Base-by-base conservation (phyloP, 2,329 filamentous ascomycete genomes). In the Chalara sp. region DNA sequence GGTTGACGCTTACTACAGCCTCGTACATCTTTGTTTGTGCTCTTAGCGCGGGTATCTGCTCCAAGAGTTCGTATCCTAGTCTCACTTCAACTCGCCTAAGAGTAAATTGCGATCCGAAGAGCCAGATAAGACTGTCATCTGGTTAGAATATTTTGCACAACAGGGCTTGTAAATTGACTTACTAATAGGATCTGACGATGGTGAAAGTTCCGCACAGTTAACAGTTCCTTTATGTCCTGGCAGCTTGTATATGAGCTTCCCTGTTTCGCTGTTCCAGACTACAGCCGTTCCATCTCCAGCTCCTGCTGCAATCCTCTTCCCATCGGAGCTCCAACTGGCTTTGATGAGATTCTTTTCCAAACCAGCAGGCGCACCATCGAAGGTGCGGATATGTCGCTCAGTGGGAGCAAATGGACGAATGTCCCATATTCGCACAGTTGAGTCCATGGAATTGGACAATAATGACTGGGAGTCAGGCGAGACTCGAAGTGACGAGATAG, bases 141-240 rank as follows among this genome's bases (percentile, higher is more conserved):
- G 53, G 55, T 63, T 57, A 64, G 59, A 32, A 37, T 41, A 10
- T 28, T 21, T 43, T 32, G 28, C 5, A 37, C 50, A 13, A 43
- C 46, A 43, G 10, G 32, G 29, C 32, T 44, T 11, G 31, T 32
- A n/a, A 30, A 44, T 21, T 55, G 35, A 83, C 89, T 83, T 78
- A 96, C 91, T 79, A 55, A 96, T 87, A 21, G 90, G 89, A 61
- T 96, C 90, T 54, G 86, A 81, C 39, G 80, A 80, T 5, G 92
- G 90, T 46, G 89, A 86, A 65, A 99, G 95, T 60, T 95, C 86
- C 49, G 92, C 92, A 67, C 92, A 90, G 66, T 97, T 99, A 47
- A 97, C 93, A 0, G 88, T 89, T 33, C 92, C 93, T 70, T 90
- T 93, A 68, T 99, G 93, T 1, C 93, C 93, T 1, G 93, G 93